Base-by-base conservation (phyloP, 2,329 filamentous ascomycete genomes). In the Trichoderma atroviride region DNA sequence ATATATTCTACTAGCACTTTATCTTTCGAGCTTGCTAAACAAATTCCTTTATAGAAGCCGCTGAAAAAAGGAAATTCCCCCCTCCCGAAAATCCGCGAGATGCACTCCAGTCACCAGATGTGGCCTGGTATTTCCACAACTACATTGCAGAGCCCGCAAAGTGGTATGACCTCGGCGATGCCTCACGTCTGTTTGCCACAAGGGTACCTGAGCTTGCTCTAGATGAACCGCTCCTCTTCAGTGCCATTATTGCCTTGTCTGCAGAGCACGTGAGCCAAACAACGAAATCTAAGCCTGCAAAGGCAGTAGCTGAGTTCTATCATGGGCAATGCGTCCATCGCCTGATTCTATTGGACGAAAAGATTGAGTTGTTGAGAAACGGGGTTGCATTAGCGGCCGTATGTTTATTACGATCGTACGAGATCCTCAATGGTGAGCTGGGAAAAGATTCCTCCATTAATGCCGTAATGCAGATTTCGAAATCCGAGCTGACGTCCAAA, bases 91-190 rank as follows among this genome's bases (percentile, higher is more conserved):
- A 61, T 14, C 80, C 81, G 31, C 72, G 74, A 13, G 69, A 64
- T 27, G 77, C 77, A 9, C 74, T 82, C 0, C 60, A 76, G 40
- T 71, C 77, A 3, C 75, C 73, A n/a, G 74, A 75, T 3, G 74
- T 81, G 13, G 76, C 80, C 2, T 73, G 70, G 7, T 74, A 81
- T 16, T 83, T 83, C 56, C 75, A 79, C 53, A 57, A 68, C 31
- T 84, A 85, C 71, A 78, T 80, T 10, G 69, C 71, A 1, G 68
- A 74, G 47, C 74, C 84, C 22, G 82, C 83, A 1, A 73, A 75
- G 2, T 85, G 83, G 83, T 85, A 84, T 71, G 83, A 85, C 62
- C 77, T 85, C 9, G 82, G 81, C 57, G 83, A 85, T 68, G 68
- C 74, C 0, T 63, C 72, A 2, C 75, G 73, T 0, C 72, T 75